Evolutionary conservation across 495 filamentous ascomycete genomes (phyloP).

Genomic region (Talaromyces proteolyticus): DNA sequence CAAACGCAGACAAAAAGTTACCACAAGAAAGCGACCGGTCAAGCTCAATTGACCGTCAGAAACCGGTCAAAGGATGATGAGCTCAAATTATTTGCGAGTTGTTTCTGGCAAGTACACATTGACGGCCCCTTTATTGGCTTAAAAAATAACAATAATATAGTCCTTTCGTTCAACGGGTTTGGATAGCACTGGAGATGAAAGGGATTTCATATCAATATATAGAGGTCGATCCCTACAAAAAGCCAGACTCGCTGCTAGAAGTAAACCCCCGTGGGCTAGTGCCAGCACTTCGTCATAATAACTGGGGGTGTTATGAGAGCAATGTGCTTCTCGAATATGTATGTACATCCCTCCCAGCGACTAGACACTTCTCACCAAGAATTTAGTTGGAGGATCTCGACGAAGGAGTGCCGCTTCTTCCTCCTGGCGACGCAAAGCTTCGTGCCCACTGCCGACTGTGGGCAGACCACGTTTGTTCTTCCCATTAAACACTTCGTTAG

Average conservation of each 20-base stretch:
- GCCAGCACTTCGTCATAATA: constrained; percentile 74
- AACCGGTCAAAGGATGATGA: constrained; percentile 64
- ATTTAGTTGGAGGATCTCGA: constrained; percentile 80
- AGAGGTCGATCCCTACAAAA: constrained; percentile 84
- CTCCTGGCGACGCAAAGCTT: constrained; percentile 55
- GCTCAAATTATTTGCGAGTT: constrained; percentile 81
- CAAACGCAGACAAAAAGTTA: constrained; percentile 60
- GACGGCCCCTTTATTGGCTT: background rate
- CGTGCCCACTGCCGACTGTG: constrained; percentile 79
- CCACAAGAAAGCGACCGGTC: constrained; percentile 77
- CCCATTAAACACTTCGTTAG: background rate
- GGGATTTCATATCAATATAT: constrained; percentile 83
- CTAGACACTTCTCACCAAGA: constrained; percentile 1
- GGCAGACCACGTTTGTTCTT: constrained; percentile 70
- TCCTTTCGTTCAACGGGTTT: constrained; percentile 88
- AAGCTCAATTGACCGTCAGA: constrained; percentile 66
- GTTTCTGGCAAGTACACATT: constrained; percentile 68
- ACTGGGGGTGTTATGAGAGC: constrained; percentile 87
- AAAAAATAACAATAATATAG: constrained; percentile 18
- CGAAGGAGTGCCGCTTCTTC: constrained; percentile 55
- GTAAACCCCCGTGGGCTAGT: constrained; percentile 87
- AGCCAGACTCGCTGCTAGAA: constrained; percentile 69
- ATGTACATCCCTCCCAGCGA: constrained; percentile 13
- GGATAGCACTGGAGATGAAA: constrained; percentile 92
- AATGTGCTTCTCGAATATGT: constrained; percentile 88